These are phyloP conservation scores for Arthrocladium fulminans DNA, from an alignment of 2,329 filamentous ascomycete species.

Conservation along the genomic window DNA sequence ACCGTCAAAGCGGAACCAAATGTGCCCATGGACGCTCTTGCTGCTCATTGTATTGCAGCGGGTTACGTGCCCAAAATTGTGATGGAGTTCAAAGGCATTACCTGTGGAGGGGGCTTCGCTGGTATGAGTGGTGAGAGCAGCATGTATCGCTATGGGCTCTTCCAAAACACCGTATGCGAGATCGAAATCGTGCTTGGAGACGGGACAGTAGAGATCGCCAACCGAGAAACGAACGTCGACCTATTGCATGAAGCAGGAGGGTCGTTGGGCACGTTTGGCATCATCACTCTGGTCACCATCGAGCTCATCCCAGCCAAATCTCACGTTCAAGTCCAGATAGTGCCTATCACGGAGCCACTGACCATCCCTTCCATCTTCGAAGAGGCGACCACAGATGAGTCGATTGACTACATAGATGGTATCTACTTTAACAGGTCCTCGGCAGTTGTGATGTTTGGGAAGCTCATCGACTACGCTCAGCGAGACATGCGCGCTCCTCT, in stretches of 20 bases:
- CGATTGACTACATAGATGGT: conserved; percentile 40
- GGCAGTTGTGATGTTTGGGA: conserved; percentile 8
- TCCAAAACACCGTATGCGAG: conserved; percentile 51
- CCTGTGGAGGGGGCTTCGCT: conserved; percentile 57
- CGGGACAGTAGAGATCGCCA: conserved; percentile 48
- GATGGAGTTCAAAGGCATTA: conserved; percentile 65
- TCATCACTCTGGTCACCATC: conserved; percentile 49
- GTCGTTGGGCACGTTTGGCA: conserved; percentile 55
- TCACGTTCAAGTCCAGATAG: conserved; percentile 42
- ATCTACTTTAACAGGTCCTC: conserved; percentile 37
- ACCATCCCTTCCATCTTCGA: conserved; percentile 4
- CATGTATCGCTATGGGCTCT: conserved; percentile 58
- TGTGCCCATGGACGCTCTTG: conserved; percentile 56
- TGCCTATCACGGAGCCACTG: conserved; percentile 24
- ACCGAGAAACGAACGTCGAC: conserved; percentile 46
- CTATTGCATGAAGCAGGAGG: conserved; percentile 57
- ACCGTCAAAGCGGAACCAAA: conserved; percentile 47
- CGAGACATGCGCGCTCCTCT: conserved; percentile 12
- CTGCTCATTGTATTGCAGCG: conserved; percentile 46
- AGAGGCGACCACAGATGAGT: conserved; percentile 28
- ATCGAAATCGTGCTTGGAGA: conserved; percentile 57
- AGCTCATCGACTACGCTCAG: conserved; percentile 17
- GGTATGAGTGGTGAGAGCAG: conserved; percentile 60
- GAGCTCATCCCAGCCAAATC: conserved; percentile 38
- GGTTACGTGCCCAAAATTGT: conserved; percentile 55